A percentile compares a stretch with the other conserved stretches of the same genome.
phyloP scores from a whole-genome alignment of 768 basidiomycete genomes.

The Tephrocybe sp. region DNA sequence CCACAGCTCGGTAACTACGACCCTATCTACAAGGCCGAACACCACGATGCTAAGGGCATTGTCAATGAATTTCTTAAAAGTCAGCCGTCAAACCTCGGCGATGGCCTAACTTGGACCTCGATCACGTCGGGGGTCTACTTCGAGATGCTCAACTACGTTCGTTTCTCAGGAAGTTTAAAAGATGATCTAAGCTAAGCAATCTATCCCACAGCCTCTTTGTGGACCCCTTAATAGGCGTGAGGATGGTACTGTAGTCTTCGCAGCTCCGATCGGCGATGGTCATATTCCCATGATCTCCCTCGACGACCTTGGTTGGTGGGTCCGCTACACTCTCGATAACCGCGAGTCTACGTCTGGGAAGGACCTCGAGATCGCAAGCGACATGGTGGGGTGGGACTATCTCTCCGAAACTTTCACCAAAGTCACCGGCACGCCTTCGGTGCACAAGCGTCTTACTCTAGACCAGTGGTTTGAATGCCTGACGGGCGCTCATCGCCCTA shows the following conservation, averaged over 20 bases:
- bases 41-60: conserved; percentile 40
- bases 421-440: too few relatives aligned
- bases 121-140: conserved; percentile 39
- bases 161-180: conserved; percentile 2
- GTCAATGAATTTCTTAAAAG: conserved; percentile 36
- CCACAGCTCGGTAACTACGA: conserved; percentile 21
- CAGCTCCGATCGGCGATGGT: conserved; percentile 32
- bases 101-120: conserved; percentile 33
- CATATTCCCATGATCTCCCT: conserved; percentile 38
- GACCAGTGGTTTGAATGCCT: too few relatives aligned
- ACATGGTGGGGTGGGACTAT: too few relatives aligned
- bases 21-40: conserved; percentile 34
- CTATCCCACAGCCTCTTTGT: conserved; percentile 25
- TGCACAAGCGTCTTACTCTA: too few relatives aligned
- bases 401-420: too few relatives aligned
- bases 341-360: conserved; percentile 31
- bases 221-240: conserved; percentile 32
- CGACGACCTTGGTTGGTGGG: conserved; percentile 39
- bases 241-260: conserved; percentile 40
- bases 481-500: too few relatives aligned
- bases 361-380: too few relatives aligned
- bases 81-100: conserved; percentile 31
- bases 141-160: conserved; percentile 38
- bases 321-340: conserved; percentile 36
- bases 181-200: background rate